Evolutionary conservation across 176 grass and related monocot species (phyloP), one percentile per base, ranked within the genome.

Genomic region (Pontederia paniculata): DNA sequence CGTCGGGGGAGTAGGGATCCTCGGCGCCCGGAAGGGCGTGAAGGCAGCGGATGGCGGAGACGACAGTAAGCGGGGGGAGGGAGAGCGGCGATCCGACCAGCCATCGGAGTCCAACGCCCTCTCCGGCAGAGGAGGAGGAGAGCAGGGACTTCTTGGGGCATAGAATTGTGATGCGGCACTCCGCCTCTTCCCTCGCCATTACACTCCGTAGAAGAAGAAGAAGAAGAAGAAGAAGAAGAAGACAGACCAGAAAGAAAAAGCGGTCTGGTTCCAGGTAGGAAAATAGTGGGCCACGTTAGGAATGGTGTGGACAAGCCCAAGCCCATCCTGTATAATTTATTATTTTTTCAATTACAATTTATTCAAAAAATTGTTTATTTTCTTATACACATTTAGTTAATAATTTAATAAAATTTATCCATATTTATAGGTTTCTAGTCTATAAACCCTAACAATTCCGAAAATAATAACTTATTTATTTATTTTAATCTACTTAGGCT

Each of bases 1-100:
- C 71, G 74, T 81, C 78, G 17, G 78, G 72, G 16, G 60, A 81
- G 54, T 71, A 66, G 53, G 78, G 72, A 75, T 81, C 72, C 7
- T 37, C 28, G 44, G 8, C 19, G 1, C 5, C 67, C 13, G 17
- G 15, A 44, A 71, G 28, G 16, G 47, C 55, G 13, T 81, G 72
- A 31, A 81, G 65, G 52, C 78, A 81, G 25, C 66, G 71, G 31
- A 81, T 66, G 47, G 72, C 70, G 52, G 72, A 68, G 12, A 71
- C 52, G 49, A 81, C 23, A 17, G 78, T 71, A 23, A 54, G 56
- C 8, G 78, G 52, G 0, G 78, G 21, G 15, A 81, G 42, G 72
- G 76, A 66, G 47, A 67, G 72, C 8, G 78, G 60, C 19, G 78
- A 81, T 61, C 78, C 78, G 46, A 81, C 55, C 37, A 81, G 59